Percentiles rank a stretch among this genome's conserved stretches.
These are phyloP conservation scores for Claviceps sp. DNA, from an alignment of 2,329 filamentous ascomycete genomes.

Conservation along the genomic window DNA sequence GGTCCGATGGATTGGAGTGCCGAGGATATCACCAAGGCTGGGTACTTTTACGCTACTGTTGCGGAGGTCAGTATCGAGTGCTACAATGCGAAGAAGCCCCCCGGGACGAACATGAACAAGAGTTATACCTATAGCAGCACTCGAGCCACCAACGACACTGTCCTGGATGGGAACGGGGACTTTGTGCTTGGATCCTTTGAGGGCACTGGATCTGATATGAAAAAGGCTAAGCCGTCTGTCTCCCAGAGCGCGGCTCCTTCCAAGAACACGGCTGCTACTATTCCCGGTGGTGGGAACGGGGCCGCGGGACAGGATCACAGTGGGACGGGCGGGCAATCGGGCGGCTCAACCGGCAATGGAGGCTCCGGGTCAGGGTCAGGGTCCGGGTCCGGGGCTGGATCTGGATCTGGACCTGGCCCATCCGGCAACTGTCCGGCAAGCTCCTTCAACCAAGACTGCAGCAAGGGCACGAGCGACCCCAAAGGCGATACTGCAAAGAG, in stretches of 20 bases:
- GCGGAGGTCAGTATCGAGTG: slow-evolving; percentile 70
- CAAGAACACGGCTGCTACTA: slow-evolving; percentile 13
- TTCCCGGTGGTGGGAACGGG: slow-evolving; percentile 18
- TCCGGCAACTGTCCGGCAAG: slow-evolving; percentile 20
- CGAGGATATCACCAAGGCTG: slow-evolving; percentile 63
- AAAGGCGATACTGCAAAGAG: slow-evolving; percentile 18
- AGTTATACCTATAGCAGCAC: slow-evolving; percentile 64
- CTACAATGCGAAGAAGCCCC: slow-evolving; percentile 49
- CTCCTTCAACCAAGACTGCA: slow-evolving; percentile 29
- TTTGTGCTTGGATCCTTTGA: slow-evolving; percentile 68
- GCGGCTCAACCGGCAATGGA: slow-evolving; percentile 8
- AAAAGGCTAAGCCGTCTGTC: slow-evolving; percentile 23
- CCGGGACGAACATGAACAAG: slow-evolving; percentile 55
- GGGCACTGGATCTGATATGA: slow-evolving; percentile 69
- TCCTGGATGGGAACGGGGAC: slow-evolving; percentile 59
- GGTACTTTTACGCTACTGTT: slow-evolving; percentile 81
- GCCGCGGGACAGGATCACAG: slow-evolving; percentile 13
- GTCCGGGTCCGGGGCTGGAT: no score
- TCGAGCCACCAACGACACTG: slow-evolving; percentile 58
- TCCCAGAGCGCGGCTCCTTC: slow-evolving; percentile 9
- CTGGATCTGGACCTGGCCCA: no score
- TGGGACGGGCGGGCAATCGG: neutral
- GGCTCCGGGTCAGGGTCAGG: slow-evolving; percentile 12
- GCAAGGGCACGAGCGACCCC: slow-evolving; percentile 8
- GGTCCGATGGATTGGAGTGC: slow-evolving; percentile 75